Conservation (phyloP, 768 basidiomycete genomes). For the Boletellus ananas region DNA sequence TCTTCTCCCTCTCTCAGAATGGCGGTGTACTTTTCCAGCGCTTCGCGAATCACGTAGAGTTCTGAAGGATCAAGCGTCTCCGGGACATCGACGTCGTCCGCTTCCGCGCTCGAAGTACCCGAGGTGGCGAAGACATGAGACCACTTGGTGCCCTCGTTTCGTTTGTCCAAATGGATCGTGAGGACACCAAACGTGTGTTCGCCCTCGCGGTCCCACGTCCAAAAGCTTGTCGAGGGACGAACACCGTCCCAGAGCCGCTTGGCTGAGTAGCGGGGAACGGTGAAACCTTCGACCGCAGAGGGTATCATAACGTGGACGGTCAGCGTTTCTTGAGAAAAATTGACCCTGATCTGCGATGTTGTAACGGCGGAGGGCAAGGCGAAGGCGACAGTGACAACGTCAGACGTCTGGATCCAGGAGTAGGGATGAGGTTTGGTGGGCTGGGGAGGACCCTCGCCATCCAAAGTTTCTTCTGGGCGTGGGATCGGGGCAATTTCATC, state of each 20-base stretch:
- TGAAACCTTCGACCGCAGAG: constrained; percentile 27
- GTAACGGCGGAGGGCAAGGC: constrained; percentile 71
- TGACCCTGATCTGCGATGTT: constrained; percentile 61
- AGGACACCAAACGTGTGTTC: constrained; percentile 66
- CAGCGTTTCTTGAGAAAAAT: constrained; percentile 61
- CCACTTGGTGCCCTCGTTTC: constrained; percentile 81
- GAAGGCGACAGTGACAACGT: constrained; percentile 80
- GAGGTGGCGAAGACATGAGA: constrained; percentile 72
- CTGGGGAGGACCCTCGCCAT: constrained; percentile 30
- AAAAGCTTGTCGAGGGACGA: constrained; percentile 74
- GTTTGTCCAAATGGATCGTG: constrained; percentile 84
- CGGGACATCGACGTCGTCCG: constrained; percentile 63
- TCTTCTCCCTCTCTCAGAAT: constrained; percentile 57
- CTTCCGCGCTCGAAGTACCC: constrained; percentile 29
- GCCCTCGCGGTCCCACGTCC: constrained; percentile 87
- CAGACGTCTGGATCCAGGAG: constrained; percentile 88
- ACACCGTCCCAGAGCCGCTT: constrained; percentile 79
- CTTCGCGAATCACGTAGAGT: constrained; percentile 71
- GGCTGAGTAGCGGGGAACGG: constrained; percentile 56
- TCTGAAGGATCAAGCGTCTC: constrained; percentile 89
- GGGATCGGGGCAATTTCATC: constrained; percentile 74
- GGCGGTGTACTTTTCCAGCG: constrained; percentile 82
- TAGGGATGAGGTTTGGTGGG: constrained; percentile 69
- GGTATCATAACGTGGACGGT: constrained; percentile 54
- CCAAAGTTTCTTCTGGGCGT: constrained; percentile 53